These are phyloP conservation scores for apple (Malus domestica) DNA, from an alignment of 306 rosid species.

Conservation along the genomic window ASM211411v1 NC_041793.1:45266501-45267000, in stretches of 20 bases:
- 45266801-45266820: conserved; percentile 50
- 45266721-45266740: conserved; percentile 96
- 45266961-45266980: conserved; percentile 59
- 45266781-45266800: conserved; percentile 92
- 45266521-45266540: conserved; percentile 76
- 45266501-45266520: conserved; percentile 48
- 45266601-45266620: neutral
- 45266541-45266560: conserved; percentile 90
- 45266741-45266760: conserved; percentile 87
- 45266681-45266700: conserved; percentile 10
- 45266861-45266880: neutral
- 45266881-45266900: conserved; percentile 32
- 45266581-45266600: conserved; percentile 68
- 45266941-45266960: conserved; percentile 96
- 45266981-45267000: conserved; percentile 85
- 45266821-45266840: neutral
- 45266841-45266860: neutral
- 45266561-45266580: conserved; percentile 96
- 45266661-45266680: conserved; percentile 7
- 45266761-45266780: conserved; percentile 88
- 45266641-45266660: neutral
- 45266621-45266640: neutral
- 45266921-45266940: conserved; percentile 82
- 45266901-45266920: conserved; percentile 96
- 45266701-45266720: conserved; percentile 62